Conservation (phyloP, 2,329 filamentous ascomycete genomes). For the Claviceps spartinae region DNA sequence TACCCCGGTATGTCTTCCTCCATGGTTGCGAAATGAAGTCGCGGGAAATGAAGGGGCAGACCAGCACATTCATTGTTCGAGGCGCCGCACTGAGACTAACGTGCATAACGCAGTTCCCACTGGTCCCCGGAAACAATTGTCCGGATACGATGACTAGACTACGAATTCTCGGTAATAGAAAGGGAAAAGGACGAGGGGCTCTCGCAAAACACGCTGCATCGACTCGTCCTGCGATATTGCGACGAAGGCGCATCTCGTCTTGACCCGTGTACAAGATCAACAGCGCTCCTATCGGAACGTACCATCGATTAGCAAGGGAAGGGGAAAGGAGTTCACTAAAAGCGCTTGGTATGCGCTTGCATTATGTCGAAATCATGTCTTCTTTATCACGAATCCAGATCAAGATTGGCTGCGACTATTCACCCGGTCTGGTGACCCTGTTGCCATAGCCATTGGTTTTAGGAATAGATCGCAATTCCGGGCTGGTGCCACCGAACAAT, state of each 20-base stretch:
- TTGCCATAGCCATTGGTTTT: neutral
- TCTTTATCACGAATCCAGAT: neutral
- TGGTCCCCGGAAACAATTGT: constrained; percentile 44
- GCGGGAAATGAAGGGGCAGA: neutral
- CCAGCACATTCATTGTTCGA: neutral
- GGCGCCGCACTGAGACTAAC: neutral
- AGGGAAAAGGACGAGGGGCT: neutral
- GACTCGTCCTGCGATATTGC: neutral
- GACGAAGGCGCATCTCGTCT: neutral
- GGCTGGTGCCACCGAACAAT: too few species aligned
- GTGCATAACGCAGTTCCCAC: constrained; percentile 33
- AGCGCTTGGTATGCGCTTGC: neutral
- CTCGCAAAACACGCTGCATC: neutral
- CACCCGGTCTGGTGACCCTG: neutral
- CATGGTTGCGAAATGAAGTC: neutral
- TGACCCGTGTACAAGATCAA: constrained; percentile 6
- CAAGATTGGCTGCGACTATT: neutral
- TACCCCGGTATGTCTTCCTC: constrained; percentile 65
- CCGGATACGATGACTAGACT: constrained; percentile 44
- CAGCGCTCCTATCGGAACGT: constrained; percentile 1
- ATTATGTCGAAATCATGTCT: constrained; percentile 1
- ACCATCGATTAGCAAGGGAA: neutral
- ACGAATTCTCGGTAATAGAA: neutral
- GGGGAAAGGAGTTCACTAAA: neutral
- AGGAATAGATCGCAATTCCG: too few species aligned